These are phyloP conservation scores for Trifolium pratense DNA, from an alignment of 306 rosid species.

Conservation along the genomic window DNA sequence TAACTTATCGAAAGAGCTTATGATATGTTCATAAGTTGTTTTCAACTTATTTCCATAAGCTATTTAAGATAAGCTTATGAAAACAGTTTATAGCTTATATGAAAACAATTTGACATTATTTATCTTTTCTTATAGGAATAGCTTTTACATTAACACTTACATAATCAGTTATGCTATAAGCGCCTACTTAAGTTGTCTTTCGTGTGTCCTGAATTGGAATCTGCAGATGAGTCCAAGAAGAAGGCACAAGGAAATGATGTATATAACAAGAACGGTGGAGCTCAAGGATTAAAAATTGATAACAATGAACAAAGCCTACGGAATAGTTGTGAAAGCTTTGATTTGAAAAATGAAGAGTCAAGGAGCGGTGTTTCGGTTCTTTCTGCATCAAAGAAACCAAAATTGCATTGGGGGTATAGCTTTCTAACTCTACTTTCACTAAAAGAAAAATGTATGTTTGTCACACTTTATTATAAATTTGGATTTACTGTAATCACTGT, in stretches of 20 bases:
- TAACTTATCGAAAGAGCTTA: not conserved
- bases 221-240: constrained; percentile 42
- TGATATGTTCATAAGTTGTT: not conserved
- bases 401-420: constrained; percentile 82
- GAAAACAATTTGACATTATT: too few relatives aligned
- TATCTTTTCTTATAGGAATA: not conserved
- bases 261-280: constrained; percentile 25
- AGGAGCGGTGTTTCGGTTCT: constrained; percentile 23
- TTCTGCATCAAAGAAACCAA: constrained; percentile 55
- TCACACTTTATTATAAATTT: not conserved
- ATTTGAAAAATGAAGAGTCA: constrained; percentile 34
- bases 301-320: constrained; percentile 34
- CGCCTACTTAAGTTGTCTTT: not conserved
- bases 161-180: too few relatives aligned
- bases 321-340: constrained; percentile 33
- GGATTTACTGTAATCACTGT: not conserved
- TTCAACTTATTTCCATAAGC: not conserved
- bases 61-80: not conserved
- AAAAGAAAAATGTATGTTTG: not conserved
- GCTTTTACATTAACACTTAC: not conserved
- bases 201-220: not conserved
- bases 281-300: constrained; percentile 43
- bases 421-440: constrained; percentile 13
- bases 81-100: not conserved
- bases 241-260: constrained; percentile 38